Conservation (phyloP, 768 basidiomycete species). For the Collybiopsis luxurians region DNA sequence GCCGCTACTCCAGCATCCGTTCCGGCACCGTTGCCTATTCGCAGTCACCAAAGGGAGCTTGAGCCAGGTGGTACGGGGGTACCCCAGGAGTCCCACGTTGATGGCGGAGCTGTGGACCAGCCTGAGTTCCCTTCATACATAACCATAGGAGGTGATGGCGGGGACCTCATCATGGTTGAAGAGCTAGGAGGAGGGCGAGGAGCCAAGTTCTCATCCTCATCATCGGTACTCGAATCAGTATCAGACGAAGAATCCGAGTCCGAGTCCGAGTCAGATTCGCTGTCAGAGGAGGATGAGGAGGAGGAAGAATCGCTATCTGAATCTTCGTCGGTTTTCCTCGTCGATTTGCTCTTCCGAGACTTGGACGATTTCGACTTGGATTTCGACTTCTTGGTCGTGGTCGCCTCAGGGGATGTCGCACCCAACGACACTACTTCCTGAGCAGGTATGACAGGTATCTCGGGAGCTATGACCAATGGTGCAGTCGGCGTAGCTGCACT, state of each 20-base stretch:
- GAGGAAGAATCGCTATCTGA: constrained; percentile 7
- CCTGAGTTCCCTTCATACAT: not conserved
- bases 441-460: not conserved
- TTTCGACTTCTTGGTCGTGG: not conserved
- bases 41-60: not conserved
- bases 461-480: not conserved
- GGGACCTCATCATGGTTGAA: not conserved
- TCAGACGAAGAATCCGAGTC: constrained; percentile 2
- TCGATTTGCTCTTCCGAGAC: constrained; percentile 2
- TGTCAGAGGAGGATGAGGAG: not conserved
- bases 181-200: constrained; percentile 1
- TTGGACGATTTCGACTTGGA: not conserved
- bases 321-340: not conserved
- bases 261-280: constrained; percentile 5
- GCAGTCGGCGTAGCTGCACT: not conserved
- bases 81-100: not conserved
- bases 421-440: not conserved
- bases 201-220: constrained; percentile 8
- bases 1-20: not conserved
- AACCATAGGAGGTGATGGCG: not conserved
- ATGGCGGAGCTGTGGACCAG: not conserved
- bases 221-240: constrained; percentile 4
- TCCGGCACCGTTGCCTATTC: not conserved
- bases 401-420: not conserved
- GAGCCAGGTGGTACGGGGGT: not conserved